Evolutionary conservation across 345 rosid genomes (phyloP).

Genomic region (Brassica cretica): DNA sequence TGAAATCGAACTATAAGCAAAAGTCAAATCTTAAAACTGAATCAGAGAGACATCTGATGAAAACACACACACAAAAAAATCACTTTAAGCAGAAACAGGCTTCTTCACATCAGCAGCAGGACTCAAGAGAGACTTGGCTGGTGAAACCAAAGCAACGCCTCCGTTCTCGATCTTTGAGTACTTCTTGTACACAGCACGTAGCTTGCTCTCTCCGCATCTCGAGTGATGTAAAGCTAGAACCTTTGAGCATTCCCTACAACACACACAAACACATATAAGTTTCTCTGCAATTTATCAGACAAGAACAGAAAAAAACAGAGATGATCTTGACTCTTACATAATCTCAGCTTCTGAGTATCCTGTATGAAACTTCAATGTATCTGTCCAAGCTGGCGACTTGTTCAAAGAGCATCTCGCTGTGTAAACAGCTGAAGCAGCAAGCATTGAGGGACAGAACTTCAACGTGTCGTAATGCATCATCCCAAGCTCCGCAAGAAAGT

Average conservation of each 20-base stretch:
- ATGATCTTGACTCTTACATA: constrained; percentile 39
- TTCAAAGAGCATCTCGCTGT: constrained; percentile 76
- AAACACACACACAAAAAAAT: not conserved
- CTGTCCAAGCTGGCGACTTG: constrained; percentile 69
- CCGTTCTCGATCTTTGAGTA: constrained; percentile 58
- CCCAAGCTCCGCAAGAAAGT: constrained; percentile 76
- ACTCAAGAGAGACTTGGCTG: constrained; percentile 49
- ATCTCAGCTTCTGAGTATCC: constrained; percentile 67
- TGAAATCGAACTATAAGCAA: not conserved
- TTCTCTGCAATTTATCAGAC: not conserved
- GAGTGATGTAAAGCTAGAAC: constrained; percentile 54
- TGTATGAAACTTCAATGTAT: constrained; percentile 67
- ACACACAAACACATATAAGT: not conserved
- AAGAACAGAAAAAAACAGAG: not conserved
- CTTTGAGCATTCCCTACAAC: constrained; percentile 69
- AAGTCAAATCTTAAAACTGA: not conserved
- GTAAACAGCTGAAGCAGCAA: constrained; percentile 92
- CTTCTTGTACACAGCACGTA: constrained; percentile 64
- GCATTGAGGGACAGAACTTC: constrained; percentile 56
- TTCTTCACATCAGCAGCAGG: constrained; percentile 25
- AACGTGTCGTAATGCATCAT: constrained; percentile 60
- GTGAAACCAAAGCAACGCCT: constrained; percentile 60
- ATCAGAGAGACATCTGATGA: constrained; percentile 41
- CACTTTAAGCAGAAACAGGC: constrained; percentile 27
- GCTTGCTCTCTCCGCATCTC: constrained; percentile 59